These are phyloP conservation scores for Heterobasidion parviporum DNA, from an alignment of 1,284 basidiomycete species.

Conservation along the genomic window DNA sequence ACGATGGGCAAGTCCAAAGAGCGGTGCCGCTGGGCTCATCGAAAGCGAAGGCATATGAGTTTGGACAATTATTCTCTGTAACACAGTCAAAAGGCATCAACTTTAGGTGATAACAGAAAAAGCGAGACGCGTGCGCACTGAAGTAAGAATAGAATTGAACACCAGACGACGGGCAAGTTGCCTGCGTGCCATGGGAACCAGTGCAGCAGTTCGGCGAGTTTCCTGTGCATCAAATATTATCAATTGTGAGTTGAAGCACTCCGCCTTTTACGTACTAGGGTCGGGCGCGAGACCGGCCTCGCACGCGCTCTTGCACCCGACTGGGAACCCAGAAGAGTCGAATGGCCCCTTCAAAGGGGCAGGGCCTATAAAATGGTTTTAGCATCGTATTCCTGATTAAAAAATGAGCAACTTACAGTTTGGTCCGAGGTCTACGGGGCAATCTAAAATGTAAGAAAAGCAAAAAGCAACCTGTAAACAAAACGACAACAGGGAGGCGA, in stretches of 20 bases:
- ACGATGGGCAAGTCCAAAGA: constrained; percentile 14
- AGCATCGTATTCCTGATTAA: background rate
- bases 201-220: constrained; percentile 51
- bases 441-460: constrained; percentile 24
- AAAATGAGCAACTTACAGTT: background rate
- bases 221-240: constrained; percentile 15
- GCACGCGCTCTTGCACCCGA: constrained; percentile 56
- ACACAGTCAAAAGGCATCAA: constrained; percentile 15
- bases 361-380: constrained; percentile 30
- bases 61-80: background rate
- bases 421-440: constrained; percentile 37
- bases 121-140: constrained; percentile 28
- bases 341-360: constrained; percentile 40
- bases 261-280: constrained; percentile 21
- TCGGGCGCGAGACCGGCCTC: constrained; percentile 40
- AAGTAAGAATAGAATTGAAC: constrained; percentile 47
- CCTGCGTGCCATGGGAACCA: constrained; percentile 38
- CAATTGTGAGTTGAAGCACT: background rate
- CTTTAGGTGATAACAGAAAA: constrained; percentile 46
- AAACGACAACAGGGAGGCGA: too few relatives aligned
- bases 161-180: constrained; percentile 43
- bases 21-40: constrained; percentile 20
- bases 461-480: too few relatives aligned
- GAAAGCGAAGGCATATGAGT: constrained; percentile 21
- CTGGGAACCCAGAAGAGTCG: constrained; percentile 39